phyloP scores from a whole-genome alignment of 2,329 filamentous ascomycete genomes.

The Venturia oleaginea region DNA sequence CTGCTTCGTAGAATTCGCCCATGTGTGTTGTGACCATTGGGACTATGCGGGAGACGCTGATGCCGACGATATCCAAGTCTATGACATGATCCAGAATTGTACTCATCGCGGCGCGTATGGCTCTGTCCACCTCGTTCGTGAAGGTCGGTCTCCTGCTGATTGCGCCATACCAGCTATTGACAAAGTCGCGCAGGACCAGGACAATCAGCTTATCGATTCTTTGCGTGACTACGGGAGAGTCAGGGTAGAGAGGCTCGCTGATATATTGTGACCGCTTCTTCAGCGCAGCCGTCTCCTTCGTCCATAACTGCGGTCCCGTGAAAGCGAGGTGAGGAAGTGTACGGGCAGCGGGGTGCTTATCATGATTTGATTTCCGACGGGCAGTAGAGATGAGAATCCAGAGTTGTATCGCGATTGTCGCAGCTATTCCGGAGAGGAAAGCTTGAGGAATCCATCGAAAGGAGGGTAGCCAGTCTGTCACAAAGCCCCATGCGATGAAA shows the following conservation, averaged over 20 bases:
- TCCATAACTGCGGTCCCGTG: conserved; percentile 56
- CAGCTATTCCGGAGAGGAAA: conserved; percentile 59
- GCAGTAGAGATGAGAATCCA: conserved; percentile 56
- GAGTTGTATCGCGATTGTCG: conserved; percentile 43
- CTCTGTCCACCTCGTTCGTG: conserved; percentile 74
- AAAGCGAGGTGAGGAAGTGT: conserved; percentile 42
- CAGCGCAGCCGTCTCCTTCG: conserved; percentile 57
- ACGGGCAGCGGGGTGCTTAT: conserved; percentile 24
- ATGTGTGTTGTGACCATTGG: conserved; percentile 85
- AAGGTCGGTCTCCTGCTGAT: conserved; percentile 79
- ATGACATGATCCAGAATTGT: conserved; percentile 64
- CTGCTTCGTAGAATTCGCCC: conserved; percentile 82
- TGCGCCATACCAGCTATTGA: conserved; percentile 77
- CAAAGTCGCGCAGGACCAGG: conserved; percentile 71
- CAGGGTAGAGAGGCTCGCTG: conserved; percentile 60
- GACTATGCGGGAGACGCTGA: conserved; percentile 71
- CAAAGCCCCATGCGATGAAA: conserved; percentile 82
- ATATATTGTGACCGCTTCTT: conserved; percentile 58
- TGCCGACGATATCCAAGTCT: conserved; percentile 72
- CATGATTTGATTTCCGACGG: conserved; percentile 35
- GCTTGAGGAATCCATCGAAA: conserved; percentile 81
- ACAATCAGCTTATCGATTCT: conserved; percentile 72
- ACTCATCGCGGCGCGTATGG: conserved; percentile 62
- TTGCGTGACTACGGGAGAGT: conserved; percentile 68
- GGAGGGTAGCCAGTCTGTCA: conserved; percentile 71